Conservation (phyloP, 1,284 basidiomycete genomes). For the Ceratobasidium theobromae region DNA sequence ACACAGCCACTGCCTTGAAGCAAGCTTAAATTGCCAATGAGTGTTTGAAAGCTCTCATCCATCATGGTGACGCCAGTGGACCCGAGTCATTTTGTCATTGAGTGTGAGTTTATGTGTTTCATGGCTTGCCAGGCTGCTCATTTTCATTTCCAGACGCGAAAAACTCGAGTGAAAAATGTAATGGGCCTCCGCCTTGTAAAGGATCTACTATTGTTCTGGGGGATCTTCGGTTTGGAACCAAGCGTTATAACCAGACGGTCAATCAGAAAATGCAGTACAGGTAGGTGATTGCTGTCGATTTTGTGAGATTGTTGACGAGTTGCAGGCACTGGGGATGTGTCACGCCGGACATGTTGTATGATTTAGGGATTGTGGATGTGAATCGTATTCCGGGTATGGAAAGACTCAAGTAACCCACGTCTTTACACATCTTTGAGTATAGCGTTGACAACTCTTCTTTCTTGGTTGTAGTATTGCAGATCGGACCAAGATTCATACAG, state of each 20-base stretch:
- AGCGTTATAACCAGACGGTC: slow-evolving; percentile 67
- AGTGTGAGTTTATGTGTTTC: background rate
- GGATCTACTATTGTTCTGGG: slow-evolving; percentile 56
- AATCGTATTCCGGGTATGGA: slow-evolving; percentile 54
- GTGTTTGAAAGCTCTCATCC: background rate
- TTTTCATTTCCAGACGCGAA: background rate
- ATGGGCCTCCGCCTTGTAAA: slow-evolving; percentile 51
- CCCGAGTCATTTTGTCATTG: slow-evolving; percentile 53
- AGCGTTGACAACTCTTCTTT: background rate
- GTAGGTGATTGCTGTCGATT: background rate
- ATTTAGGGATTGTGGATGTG: slow-evolving; percentile 51
- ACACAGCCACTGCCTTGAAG: background rate
- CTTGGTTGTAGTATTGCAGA: slow-evolving; percentile 52
- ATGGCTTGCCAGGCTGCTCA: too few relatives aligned
- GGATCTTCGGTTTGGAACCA: slow-evolving; percentile 61
- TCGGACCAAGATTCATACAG: slow-evolving; percentile 60
- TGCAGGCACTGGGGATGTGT: slow-evolving; percentile 60
- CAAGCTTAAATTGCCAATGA: background rate
- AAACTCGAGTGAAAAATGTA: slow-evolving; percentile 17
- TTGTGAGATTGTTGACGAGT: background rate
- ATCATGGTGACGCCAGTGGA: slow-evolving; percentile 6
- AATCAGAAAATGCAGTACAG: slow-evolving; percentile 48
- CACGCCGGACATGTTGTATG: slow-evolving; percentile 55
- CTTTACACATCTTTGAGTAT: slow-evolving; percentile 10
- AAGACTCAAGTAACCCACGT: slow-evolving; percentile 50